These are phyloP conservation scores for Mycogone perniciosa DNA, from an alignment of 2,329 filamentous ascomycete genomes.

Conservation along the genomic window DNA sequence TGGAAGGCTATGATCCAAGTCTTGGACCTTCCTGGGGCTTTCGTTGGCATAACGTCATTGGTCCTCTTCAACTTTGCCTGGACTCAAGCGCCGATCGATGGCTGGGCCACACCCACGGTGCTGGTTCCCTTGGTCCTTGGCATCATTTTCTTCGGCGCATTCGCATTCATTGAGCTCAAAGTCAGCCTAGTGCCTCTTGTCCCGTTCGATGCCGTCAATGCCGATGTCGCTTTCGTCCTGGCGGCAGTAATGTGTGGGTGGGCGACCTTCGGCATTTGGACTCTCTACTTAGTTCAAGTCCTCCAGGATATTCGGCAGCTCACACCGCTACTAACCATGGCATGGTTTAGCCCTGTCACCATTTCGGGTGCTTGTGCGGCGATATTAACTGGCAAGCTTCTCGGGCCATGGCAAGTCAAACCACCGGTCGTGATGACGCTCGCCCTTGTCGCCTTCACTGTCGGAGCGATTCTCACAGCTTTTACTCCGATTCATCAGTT, in stretches of 20 bases:
- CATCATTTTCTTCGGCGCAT: conserved; percentile 45
- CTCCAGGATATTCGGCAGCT: conserved; percentile 37
- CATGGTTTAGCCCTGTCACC: conserved; percentile 39
- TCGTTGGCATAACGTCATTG: conserved; percentile 46
- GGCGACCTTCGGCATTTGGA: conserved; percentile 48
- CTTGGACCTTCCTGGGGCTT: conserved; percentile 35
- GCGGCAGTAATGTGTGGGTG: conserved; percentile 48
- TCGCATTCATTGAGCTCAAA: conserved; percentile 51
- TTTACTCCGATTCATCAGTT: conserved; percentile 47
- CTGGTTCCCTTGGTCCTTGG: conserved; percentile 53
- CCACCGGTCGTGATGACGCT: conserved; percentile 37
- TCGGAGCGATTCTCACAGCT: conserved; percentile 37
- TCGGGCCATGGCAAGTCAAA: conserved; percentile 31
- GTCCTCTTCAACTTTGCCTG: conserved; percentile 61
- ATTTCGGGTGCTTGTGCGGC: conserved; percentile 40
- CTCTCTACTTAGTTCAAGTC: conserved; percentile 46
- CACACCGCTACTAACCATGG: conserved; percentile 37
- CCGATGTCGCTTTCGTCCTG: conserved; percentile 49
- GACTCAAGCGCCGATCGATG: conserved; percentile 56
- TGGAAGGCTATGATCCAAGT: conserved; percentile 20
- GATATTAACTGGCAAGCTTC: conserved; percentile 36
- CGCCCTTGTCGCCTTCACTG: conserved; percentile 38
- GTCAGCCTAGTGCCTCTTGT: conserved; percentile 47
- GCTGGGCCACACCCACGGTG: conserved; percentile 53
- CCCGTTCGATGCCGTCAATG: conserved; percentile 43